Base-by-base conservation (phyloP, 148 eudicot species). In the Vaccinium myrtillus region DNA sequence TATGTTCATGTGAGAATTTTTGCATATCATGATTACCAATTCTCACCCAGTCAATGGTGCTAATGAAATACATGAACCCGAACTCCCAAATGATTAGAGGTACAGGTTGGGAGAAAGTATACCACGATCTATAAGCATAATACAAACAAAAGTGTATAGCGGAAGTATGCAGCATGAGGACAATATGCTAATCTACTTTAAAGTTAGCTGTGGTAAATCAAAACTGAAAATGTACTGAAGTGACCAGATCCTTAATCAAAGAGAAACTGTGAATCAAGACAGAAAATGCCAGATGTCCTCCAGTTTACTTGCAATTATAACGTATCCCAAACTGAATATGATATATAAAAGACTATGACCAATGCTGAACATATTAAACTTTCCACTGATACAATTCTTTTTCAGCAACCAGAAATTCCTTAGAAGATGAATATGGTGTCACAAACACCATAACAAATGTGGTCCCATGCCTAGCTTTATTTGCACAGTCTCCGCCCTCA, bases 341-440 rank as follows among this genome's bases (percentile, higher is more conserved):
- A 14, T 75, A 25, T 2, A 36, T 2, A 11, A 27, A 27, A 11
- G 16, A 67, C 65, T 16, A 78, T 10, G n/a, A 53, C 13, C 43
- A 13, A 27, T 14, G 81, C n/a, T 78, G 54, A 76, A 50, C 56
- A 78, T 11, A 13, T 25, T 51, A 25, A 32, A 53, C 80, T 79
- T 79, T 39, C 81, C 11, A 30, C 30, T 54, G 30, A 23, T 27
- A 55, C 13, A 6, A 54, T 2, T 8, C 36, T n/a, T 54, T 25
- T 25, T 78, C n/a, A 25, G 81, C 63, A 23, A 25, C 61, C 18
- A 78, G 5, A 51, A 54, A 23, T 51, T 78, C 81, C 81, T 78
- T 78, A 53, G 56, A 53, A 78, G 2, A 79, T 54, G 67, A 79
- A 79, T 46, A 43, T 43, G 53, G 8, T 3, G 1, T 48, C 46